Base-by-base conservation (phyloP, 1,139 yeast species). In the Pichiaceae sp. region DNA sequence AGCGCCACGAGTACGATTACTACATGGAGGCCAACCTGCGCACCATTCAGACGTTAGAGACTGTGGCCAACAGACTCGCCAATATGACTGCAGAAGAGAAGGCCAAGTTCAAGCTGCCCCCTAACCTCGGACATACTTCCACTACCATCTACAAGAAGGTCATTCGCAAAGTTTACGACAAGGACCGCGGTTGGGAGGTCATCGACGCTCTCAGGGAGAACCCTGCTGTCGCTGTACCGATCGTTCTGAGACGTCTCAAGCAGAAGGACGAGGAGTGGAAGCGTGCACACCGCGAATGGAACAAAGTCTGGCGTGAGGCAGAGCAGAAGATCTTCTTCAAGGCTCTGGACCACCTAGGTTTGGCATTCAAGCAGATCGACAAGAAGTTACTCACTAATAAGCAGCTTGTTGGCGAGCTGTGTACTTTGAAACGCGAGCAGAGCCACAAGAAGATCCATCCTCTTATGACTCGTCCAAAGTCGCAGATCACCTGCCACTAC, bases 201-300 rank as follows among this genome's bases (percentile, higher is more conserved):
- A 86, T 91, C 50, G 95, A 87, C 53, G 96, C 97, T 2, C 67
- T 91, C 35, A 97, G 91, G 56, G 96, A 89, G 48, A 82, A 84
- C 50, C 99, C 98, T 3, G 86, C 93, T 2, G 77, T 87, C 40
- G 95, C 98, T 1, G 95, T 91, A 16, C 98, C 98, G 1, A 78
- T 91, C 46, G 94, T 91, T 12, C 68, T 91, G 56, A 83, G 82
- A 52, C 75, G 98, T 55, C 73, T 91, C 59, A 91, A 91, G 61
- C 97, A 91, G 62, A 91, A 91, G 62, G 98, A 93, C 57, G 97
- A 91, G 62, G 98, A 91, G 60, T 91, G 99, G 99, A 85, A 89
- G 59, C 77, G 96, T 46, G 91, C 96, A 1, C 98, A 91, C 54
- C 75, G 98, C 50, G 98, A 93, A 59, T 91, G 99, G 98, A 91